Percentiles rank a stretch among this genome's conserved stretches.
Evolutionary conservation across 805 yeast genomes (phyloP).

Genomic region (Pichia manshurica): DNA sequence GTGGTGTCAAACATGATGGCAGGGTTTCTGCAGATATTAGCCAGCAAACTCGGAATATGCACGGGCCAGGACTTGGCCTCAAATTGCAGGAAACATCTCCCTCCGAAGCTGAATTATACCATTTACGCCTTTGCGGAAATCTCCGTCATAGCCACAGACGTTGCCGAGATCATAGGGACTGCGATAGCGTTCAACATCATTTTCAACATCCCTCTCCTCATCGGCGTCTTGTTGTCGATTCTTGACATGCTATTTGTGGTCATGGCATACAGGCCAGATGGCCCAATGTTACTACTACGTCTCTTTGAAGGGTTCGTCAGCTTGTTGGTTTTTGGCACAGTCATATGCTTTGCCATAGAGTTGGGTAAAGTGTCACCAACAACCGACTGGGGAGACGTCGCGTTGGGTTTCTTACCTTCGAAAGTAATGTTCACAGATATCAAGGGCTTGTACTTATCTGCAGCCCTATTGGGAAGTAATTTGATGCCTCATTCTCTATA

Average conservation of each 20-base stretch:
- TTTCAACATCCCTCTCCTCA: slow-evolving; percentile 69
- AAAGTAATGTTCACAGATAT: slow-evolving; percentile 41
- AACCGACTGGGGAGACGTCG: slow-evolving; percentile 51
- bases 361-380: slow-evolving; percentile 58
- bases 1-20: slow-evolving; percentile 81
- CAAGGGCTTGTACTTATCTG: slow-evolving; percentile 69
- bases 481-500: slow-evolving; percentile 93
- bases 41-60: slow-evolving; percentile 86
- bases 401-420: slow-evolving; percentile 62
- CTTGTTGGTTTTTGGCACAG: slow-evolving; percentile 70
- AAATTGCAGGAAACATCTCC: slow-evolving; percentile 72
- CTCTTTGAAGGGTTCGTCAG: slow-evolving; percentile 80
- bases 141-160: slow-evolving; percentile 91
- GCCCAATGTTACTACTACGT: slow-evolving; percentile 71
- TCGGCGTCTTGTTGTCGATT: slow-evolving; percentile 81
- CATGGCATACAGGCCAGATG: slow-evolving; percentile 81
- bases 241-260: slow-evolving; percentile 81
- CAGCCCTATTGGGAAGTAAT: slow-evolving; percentile 89
- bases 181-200: slow-evolving; percentile 87
- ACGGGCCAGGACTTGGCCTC: slow-evolving; percentile 91
- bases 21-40: slow-evolving; percentile 74
- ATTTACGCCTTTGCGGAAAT: slow-evolving; percentile 78
- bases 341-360: slow-evolving; percentile 77
- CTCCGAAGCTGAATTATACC: slow-evolving; percentile 50
- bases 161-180: slow-evolving; percentile 97